Evolutionary conservation across 1,284 basidiomycete species (phyloP), one percentile per base, ranked within the genome.

Genomic region (Ganoderma lucidum): DNA sequence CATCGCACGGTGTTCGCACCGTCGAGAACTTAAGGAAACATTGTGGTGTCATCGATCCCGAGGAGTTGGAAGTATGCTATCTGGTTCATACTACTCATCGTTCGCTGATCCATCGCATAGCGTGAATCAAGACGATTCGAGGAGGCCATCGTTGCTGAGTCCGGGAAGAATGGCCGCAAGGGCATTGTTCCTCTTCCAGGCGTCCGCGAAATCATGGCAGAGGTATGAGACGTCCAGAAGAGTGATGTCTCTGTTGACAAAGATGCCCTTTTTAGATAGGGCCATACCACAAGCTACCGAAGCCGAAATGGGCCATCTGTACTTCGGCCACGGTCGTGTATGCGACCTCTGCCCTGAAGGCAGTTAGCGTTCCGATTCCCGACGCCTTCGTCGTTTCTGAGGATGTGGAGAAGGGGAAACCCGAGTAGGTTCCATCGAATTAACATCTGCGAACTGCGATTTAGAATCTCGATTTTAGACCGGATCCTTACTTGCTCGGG

Each of bases 401-500:
- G 77, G 91, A 96, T 74, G 94, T 96, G 3, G 77, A 79, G 28
- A 81, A 88, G 69, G 96, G 96, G 45, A 97, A 97, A 81, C 96
- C 95, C 53, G 84, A 87, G 89, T 90, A 77, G 76, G 85, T 77
- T 28, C 48, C 23, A 6, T 19, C 37, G 64, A 48, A 32, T 41
- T 39, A 1, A 30, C 2, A 23, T 67, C n/a, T 28, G 12, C 23
- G 23, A 23, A 45, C 12, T 48, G 35, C 42, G 73, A 28, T 2
- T 78, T 79, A 39, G 73, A 73, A 10, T 69, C 58, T 81, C 65
- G 75, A 86, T 70, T 70, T 82, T 59, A 86, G 93, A 81, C 95
- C 96, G 9, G 95, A 96, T 76, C 96, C 96, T 6, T 97, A 96
- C 82, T 81, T 94, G 64, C 83, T 91, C 41, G 93, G 92, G 15